Conservation (phyloP, 2,329 filamentous ascomycete genomes). For the Clarireedia hainanense region DNA sequence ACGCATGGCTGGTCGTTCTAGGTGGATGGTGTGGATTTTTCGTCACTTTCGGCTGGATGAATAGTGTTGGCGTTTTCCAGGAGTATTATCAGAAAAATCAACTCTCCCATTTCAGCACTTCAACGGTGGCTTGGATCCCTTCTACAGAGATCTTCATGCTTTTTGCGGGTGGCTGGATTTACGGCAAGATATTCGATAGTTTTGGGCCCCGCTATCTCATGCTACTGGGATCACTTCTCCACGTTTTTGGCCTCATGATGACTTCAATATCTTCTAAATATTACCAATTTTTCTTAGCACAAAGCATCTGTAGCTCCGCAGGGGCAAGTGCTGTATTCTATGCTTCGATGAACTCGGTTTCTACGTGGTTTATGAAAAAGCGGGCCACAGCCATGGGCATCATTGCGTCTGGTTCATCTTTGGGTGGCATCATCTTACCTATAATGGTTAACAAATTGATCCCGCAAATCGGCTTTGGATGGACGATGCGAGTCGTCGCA, state of each 20-base stretch:
- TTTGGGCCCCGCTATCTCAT: constrained; percentile 31
- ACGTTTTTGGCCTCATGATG: constrained; percentile 38
- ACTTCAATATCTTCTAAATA: constrained; percentile 34
- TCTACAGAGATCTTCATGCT: constrained; percentile 37
- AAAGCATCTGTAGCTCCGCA: constrained; percentile 39
- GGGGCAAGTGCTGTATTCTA: neutral
- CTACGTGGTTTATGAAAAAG: neutral
- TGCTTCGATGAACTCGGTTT: neutral
- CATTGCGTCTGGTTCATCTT: neutral
- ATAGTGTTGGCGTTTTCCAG: constrained; percentile 42
- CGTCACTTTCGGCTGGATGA: too few relatives aligned
- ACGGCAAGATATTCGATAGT: constrained; percentile 8
- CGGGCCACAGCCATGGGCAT: neutral
- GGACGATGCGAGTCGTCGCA: neutral
- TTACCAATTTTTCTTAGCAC: constrained; percentile 46
- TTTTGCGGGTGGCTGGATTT: constrained; percentile 24
- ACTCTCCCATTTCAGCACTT: constrained; percentile 39
- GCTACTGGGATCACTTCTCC: constrained; percentile 33
- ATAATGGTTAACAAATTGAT: neutral
- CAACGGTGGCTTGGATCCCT: constrained; percentile 49
- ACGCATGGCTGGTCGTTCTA: too few relatives aligned
- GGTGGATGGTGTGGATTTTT: too few relatives aligned
- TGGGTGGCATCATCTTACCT: neutral
- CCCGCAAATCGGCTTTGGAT: neutral
- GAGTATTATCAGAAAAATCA: constrained; percentile 45